Conservation (phyloP, 2,329 filamentous ascomycete species). For the Exophiala alcalophila region DNA sequence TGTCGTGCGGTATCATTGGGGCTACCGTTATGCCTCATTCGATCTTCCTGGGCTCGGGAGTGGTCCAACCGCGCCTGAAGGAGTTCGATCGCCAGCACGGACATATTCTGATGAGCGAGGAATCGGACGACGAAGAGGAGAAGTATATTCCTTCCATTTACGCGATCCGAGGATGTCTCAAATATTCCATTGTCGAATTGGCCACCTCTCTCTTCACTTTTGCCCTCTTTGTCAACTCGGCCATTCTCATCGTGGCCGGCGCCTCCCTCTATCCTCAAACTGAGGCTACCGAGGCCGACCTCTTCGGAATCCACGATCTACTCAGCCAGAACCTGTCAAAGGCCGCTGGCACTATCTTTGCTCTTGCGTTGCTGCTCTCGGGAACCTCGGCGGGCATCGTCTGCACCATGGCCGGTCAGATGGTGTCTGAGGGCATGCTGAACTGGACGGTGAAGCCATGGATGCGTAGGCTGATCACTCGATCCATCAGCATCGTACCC, state of each 20-base stretch:
- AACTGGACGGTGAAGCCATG: slow-evolving; percentile 73
- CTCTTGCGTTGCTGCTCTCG: slow-evolving; percentile 73
- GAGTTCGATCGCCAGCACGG: slow-evolving; percentile 46
- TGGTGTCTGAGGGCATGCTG: slow-evolving; percentile 80
- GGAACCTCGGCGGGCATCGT: slow-evolving; percentile 74
- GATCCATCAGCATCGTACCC: slow-evolving; percentile 76
- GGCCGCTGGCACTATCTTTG: slow-evolving; percentile 79
- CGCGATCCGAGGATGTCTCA: slow-evolving; percentile 72
- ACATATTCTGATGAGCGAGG: slow-evolving; percentile 21
- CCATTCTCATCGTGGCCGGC: slow-evolving; percentile 79
- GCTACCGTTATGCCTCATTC: slow-evolving; percentile 60
- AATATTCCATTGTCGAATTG: slow-evolving; percentile 69
- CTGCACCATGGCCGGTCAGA: slow-evolving; percentile 85
- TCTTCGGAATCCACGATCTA: slow-evolving; percentile 78
- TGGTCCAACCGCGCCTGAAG: slow-evolving; percentile 54
- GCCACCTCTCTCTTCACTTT: slow-evolving; percentile 74
- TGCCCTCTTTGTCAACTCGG: slow-evolving; percentile 78
- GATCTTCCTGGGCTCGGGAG: slow-evolving; percentile 56
- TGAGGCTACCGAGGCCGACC: slow-evolving; percentile 65
- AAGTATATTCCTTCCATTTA: slow-evolving; percentile 68
- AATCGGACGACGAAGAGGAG: slow-evolving; percentile 46
- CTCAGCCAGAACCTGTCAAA: slow-evolving; percentile 67
- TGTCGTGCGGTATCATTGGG: slow-evolving; percentile 53
- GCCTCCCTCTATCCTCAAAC: slow-evolving; percentile 66
- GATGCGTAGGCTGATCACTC: slow-evolving; percentile 73